A percentile compares a stretch with the other conserved stretches of the same genome.
Evolutionary conservation across 164 flowering plant species (phyloP).

Genomic region (Santalum album): DNA sequence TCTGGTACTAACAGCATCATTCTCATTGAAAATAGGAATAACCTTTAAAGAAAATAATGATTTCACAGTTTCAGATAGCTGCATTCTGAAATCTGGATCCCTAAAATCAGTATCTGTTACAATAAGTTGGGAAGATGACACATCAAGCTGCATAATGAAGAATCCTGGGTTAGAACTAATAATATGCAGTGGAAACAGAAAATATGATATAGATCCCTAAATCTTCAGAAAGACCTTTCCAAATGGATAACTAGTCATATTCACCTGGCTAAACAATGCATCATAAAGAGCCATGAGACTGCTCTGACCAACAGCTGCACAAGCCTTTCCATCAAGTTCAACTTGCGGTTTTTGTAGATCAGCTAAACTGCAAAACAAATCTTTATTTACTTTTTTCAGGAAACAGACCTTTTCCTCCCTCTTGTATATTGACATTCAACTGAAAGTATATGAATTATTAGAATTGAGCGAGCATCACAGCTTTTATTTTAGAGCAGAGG

Average conservation of each 20-base stretch:
- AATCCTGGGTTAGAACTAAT: not conserved
- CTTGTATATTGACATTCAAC: too few relatives aligned
- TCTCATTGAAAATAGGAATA: constrained; percentile 92
- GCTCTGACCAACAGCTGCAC: constrained; percentile 98
- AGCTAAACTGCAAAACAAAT: not conserved
- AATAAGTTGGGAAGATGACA: constrained; percentile 84
- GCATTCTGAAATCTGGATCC: constrained; percentile 64
- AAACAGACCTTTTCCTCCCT: too few relatives aligned
- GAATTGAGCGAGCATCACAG: too few relatives aligned
- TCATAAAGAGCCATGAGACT: constrained; percentile 95
- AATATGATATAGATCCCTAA: too few relatives aligned
- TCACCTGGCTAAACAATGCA: constrained; percentile 38
- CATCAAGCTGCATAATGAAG: constrained; percentile 63
- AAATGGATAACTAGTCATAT: not conserved
- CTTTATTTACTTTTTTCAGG: too few relatives aligned
- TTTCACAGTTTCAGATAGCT: constrained; percentile 68
- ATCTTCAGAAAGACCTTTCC: not conserved
- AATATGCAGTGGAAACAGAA: too few relatives aligned
- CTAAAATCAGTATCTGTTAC: constrained; percentile 92
- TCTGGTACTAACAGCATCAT: constrained; percentile 93
- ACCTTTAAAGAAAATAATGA: constrained; percentile 58
- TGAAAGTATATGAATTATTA: too few relatives aligned
- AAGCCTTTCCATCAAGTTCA: constrained; percentile 86
- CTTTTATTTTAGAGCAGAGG: too few relatives aligned
- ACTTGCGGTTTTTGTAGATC: constrained; percentile 5